These are phyloP conservation scores for Aspergillus flavus DNA, from an alignment of 2,329 filamentous ascomycete species.

Conservation along the genomic window DNA sequence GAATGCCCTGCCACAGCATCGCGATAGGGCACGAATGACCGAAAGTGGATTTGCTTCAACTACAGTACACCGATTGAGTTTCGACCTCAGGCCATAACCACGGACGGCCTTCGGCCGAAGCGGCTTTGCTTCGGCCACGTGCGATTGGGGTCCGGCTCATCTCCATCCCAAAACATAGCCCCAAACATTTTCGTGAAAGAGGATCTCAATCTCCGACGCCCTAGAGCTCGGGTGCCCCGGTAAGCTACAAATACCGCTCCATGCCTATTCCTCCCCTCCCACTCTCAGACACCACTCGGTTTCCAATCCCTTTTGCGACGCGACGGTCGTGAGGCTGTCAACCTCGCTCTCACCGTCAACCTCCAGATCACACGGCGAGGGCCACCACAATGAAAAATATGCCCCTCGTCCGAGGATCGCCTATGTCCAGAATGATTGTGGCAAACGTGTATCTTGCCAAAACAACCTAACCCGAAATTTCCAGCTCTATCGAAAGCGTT, in stretches of 20 bases:
- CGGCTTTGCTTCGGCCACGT: slow-evolving; percentile 26
- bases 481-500: neutral
- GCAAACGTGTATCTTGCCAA: neutral
- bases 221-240: no score
- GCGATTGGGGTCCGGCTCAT: neutral
- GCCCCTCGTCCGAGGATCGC: neutral
- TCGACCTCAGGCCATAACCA: slow-evolving; percentile 3
- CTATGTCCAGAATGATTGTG: neutral
- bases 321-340: neutral
- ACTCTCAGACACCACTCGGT: neutral
- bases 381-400: neutral
- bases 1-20: neutral
- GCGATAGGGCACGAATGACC: neutral
- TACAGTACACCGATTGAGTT: slow-evolving; percentile 2
- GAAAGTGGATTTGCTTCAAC: neutral
- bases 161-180: neutral
- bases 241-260: slow-evolving; percentile 6
- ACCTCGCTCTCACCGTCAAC: neutral
- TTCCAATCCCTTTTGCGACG: neutral
- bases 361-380: neutral
- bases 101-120: slow-evolving; percentile 13
- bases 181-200: neutral
- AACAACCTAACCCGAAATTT: neutral
- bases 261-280: neutral
- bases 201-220: neutral